A percentile compares a stretch with the other conserved stretches of the same genome.
Conservation (phyloP, 345 rosid species). For the Salix suchowensis region DNA sequence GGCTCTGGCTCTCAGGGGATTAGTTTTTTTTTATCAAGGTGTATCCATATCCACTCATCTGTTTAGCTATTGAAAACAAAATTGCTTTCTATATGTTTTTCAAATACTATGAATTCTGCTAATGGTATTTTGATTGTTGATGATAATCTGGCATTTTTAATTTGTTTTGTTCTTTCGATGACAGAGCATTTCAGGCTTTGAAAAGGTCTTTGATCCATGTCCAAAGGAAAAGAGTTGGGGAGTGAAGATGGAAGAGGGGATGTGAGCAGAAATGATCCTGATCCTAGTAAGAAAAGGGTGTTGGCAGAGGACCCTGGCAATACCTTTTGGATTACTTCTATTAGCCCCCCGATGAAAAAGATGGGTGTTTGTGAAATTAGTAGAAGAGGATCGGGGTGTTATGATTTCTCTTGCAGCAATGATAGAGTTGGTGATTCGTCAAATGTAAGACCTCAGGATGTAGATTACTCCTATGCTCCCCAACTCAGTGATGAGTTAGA, state of each 20-base stretch:
- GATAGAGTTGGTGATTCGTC: conserved; percentile 25
- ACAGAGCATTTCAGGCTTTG: conserved; percentile 9
- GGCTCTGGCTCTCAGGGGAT: background rate
- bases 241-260: conserved; percentile 32
- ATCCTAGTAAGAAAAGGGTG: conserved; percentile 18
- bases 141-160: background rate
- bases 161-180: background rate
- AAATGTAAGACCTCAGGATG: conserved; percentile 72
- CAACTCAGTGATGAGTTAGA: conserved; percentile 68
- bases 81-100: background rate
- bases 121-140: background rate
- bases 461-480: conserved; percentile 68
- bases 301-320: conserved; percentile 21
- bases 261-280: background rate
- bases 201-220: conserved; percentile 25
- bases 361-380: conserved; percentile 16
- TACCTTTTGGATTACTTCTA: conserved; percentile 9
- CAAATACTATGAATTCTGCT: background rate
- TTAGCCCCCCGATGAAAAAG: conserved; percentile 17
- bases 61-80: background rate
- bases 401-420: conserved; percentile 10
- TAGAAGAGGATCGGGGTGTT: background rate
- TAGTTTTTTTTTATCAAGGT: too few species aligned
- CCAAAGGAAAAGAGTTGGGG: conserved; percentile 30
- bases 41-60: background rate